Conservation (phyloP, 441 rosid species). For the Jatropha podagrica region DNA sequence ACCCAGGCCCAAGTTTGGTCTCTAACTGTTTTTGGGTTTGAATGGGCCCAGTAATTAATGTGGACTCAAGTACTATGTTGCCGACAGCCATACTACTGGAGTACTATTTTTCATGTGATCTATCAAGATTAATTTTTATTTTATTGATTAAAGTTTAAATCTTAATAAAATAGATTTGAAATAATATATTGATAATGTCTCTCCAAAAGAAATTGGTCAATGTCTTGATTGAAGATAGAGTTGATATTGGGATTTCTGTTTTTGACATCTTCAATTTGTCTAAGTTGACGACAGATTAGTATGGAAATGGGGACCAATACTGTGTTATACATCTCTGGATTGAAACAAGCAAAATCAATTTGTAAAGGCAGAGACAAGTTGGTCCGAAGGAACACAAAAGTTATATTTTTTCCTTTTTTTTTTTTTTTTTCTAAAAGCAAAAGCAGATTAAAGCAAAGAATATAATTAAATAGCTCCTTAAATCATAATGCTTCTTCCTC, state of each 20-base stretch:
- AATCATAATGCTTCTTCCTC: background rate
- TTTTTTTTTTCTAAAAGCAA: constrained; percentile 14
- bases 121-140: no score
- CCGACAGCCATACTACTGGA: no score
- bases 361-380: constrained; percentile 26
- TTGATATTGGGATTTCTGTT: background rate
- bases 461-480: background rate
- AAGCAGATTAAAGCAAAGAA: constrained; percentile 22
- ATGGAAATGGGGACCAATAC: constrained; percentile 23
- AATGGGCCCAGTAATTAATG: background rate
- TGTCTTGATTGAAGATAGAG: constrained; percentile 3
- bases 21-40: background rate
- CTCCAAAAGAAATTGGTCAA: background rate
- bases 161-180: no score
- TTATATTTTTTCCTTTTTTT: constrained; percentile 17
- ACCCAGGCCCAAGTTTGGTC: background rate
- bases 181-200: background rate
- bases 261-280: background rate
- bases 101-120: no score
- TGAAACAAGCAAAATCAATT: constrained; percentile 1
- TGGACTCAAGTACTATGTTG: background rate
- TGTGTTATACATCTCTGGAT: constrained; percentile 4
- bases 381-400: constrained; percentile 24
- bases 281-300: background rate
- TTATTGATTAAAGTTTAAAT: no score